These are phyloP conservation scores for Phytophthora brassicae DNA, from an alignment of 352 stramenopile species.

Conservation along the genomic window DNA sequence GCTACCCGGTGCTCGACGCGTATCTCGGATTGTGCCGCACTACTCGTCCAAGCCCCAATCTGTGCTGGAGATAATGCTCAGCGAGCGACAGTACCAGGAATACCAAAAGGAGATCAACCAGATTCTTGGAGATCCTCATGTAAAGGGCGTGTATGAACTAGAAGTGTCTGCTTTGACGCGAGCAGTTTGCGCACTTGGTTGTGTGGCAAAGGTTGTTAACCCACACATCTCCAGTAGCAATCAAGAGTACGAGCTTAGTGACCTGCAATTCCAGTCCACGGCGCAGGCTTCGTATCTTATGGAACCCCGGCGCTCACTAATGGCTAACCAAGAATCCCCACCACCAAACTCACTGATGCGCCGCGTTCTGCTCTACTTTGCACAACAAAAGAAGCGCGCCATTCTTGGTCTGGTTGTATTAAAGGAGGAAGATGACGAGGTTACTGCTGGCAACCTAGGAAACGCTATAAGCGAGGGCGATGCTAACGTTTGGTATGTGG, in stretches of 20 bases:
- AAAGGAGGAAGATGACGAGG: slow-evolving; percentile 35
- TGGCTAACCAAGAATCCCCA: slow-evolving; percentile 1
- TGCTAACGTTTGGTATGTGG: slow-evolving; percentile 66
- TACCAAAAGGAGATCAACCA: slow-evolving; percentile 76
- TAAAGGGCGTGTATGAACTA: slow-evolving; percentile 94
- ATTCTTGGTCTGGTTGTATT: slow-evolving; percentile 56
- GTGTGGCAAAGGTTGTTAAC: slow-evolving; percentile 65
- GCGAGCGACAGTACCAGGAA: slow-evolving; percentile 70
- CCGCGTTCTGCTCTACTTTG: slow-evolving; percentile 70
- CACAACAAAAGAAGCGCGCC: slow-evolving; percentile 67
- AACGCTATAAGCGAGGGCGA: slow-evolving; percentile 39
- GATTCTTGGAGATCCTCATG: slow-evolving; percentile 77
- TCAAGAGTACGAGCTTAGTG: slow-evolving; percentile 63
- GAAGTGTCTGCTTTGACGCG: slow-evolving; percentile 89
- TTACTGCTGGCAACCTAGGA: slow-evolving; percentile 10
- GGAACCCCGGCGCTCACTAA: slow-evolving; percentile 27
- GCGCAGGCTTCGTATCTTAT: slow-evolving; percentile 66
- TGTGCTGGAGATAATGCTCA: slow-evolving; percentile 69
- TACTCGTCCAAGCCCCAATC: slow-evolving; percentile 53
- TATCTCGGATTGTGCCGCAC: slow-evolving; percentile 62
- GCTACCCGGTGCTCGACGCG: slow-evolving; percentile 48
- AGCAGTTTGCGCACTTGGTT: slow-evolving; percentile 92
- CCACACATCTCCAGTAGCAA: slow-evolving; percentile 41
- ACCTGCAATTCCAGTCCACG: slow-evolving; percentile 78
- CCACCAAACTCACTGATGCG: slow-evolving; percentile 38